These are phyloP conservation scores for Dactylellina drechsleri DNA, from an alignment of 2,329 filamentous ascomycete species.

Conservation along the genomic window DNA sequence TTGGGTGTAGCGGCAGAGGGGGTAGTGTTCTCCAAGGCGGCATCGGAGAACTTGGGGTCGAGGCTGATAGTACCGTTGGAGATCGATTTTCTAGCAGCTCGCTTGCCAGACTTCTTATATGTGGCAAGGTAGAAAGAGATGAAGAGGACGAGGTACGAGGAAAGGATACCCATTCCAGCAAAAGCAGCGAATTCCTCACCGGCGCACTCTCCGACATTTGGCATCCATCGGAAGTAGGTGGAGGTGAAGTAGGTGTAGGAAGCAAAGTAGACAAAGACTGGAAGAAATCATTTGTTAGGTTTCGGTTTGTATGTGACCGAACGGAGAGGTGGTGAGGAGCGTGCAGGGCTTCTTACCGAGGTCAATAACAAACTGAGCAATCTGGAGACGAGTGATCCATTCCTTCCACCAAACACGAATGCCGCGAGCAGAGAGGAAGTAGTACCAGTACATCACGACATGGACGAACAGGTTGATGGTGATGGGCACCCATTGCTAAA, in stretches of 20 bases:
- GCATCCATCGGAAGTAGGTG: constrained; percentile 85
- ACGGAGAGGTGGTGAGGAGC: constrained; percentile 8
- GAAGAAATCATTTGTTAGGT: constrained; percentile 26
- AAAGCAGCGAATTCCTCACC: constrained; percentile 97
- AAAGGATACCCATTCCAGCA: constrained; percentile 88
- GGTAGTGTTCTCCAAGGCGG: constrained; percentile 67
- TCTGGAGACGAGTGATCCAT: constrained; percentile 97
- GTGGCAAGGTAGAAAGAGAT: constrained; percentile 99
- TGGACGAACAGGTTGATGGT: constrained; percentile 91
- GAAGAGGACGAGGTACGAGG: constrained; percentile 96
- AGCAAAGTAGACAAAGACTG: constrained; percentile 97
- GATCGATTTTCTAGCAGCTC: constrained; percentile 80
- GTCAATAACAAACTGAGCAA: constrained; percentile 96
- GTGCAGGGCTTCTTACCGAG: constrained; percentile 72
- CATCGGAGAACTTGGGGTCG: constrained; percentile 80
- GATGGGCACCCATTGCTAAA: constrained; percentile 86
- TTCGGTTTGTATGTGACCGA: neutral
- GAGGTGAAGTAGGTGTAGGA: constrained; percentile 99
- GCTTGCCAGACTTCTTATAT: constrained; percentile 85
- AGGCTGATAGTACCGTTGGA: constrained; percentile 75
- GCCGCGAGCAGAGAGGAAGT: constrained; percentile 97
- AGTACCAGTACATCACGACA: constrained; percentile 99
- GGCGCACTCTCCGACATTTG: constrained; percentile 85
- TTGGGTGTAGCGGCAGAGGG: constrained; percentile 62
- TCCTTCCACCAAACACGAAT: constrained; percentile 99